Base-by-base conservation (phyloP, 169 alveolate genomes). In the Plasmodium berghei region DNA sequence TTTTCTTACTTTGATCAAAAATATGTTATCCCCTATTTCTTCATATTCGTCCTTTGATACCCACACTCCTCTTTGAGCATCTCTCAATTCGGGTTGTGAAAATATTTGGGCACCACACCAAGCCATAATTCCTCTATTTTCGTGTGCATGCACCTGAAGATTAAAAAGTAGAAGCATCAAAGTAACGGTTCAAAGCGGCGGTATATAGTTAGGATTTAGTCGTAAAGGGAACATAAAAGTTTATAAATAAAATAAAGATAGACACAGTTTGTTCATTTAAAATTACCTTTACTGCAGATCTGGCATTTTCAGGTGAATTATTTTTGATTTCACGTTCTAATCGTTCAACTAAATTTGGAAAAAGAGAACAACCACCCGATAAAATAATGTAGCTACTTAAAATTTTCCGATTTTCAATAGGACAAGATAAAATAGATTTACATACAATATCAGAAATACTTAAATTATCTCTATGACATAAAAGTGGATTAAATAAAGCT, bases 401-500 rank as follows among this genome's bases (percentile, higher is more conserved):
- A 12, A 80, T 62, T 45, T 75, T 93, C 40, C 96, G 73, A 73
- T 91, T 91, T 59, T 85, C 87, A 26, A 93, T 62, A 4, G 94
- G 93, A 14, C 93, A 90, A 24, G 63, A 59, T 58, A 72, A 74
- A 71, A 93, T 89, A 18, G 95, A 85, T 24, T 93, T 87, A 95
- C 95, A 93, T 24, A 93, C 91, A 24, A 88, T 72, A 48, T 70
- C 90, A 40, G 87, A 92, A 9, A 93, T 74, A 18, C 94, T 86
- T 58, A 93, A 92, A 42, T 54, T 87, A 49, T 89, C 94, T 48
- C 80, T 73, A 10, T 89, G 91, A 46, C 93, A 66, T 1, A 93
- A 77, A 5, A 18, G 54, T 46, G 97, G 97, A 83, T 95, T 95
- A 86, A 96, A 96, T 26, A 96, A 69, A 46, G 93, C 95, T 59